Evolutionary conservation across 805 yeast genomes (phyloP), one percentile per base, ranked within the genome.

Genomic region (Candida taoyuanica): DNA sequence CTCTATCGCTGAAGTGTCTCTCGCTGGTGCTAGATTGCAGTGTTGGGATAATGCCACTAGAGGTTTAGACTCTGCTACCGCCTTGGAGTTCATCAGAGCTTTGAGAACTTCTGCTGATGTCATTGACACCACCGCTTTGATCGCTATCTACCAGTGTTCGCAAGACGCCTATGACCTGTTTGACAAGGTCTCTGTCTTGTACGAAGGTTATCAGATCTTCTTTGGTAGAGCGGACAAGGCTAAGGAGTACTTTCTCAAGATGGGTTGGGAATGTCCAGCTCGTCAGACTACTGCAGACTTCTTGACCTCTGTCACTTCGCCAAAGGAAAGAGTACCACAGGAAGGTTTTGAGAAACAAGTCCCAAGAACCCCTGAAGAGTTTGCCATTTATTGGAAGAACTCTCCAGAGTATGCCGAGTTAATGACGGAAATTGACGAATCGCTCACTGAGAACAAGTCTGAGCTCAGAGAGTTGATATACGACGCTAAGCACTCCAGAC

Each of bases 31-130:
- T 21, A 62, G 60, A 42, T 47, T 71, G 29, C 73, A 68, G 48
- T 70, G 74, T 56, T 71, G 74, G 74, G 76, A 76, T 65, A 76
- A 76, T 45, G 73, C 81, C n/a, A 76, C 82, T 13, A 71, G 81
- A 66, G 82, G 82, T 47, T 66, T 76, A 56, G 82, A 76, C 63
- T 66, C 82, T 14, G 79, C 81, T 17, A 74, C 80, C 27, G 80
- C 81, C 11, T 60, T 73, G 46, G 79, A 75, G 50, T 75, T 74
- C 43, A 68, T 73, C 38, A 62, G 69, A 51, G 78, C 80, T 25
- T 62, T 75, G 46, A 73, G 71, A 52, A 66, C 76, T 4, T 62
- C 71, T 17, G 75, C 79, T 62, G 40, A 67, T 42, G 59, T 77
- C 24, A 52, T 66, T 31, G 66, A 69, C 12, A 64, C 69, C n/a